Evolutionary conservation across 2,329 filamentous ascomycete genomes (phyloP).

Genomic region (Coniochaeta pulveracea): DNA sequence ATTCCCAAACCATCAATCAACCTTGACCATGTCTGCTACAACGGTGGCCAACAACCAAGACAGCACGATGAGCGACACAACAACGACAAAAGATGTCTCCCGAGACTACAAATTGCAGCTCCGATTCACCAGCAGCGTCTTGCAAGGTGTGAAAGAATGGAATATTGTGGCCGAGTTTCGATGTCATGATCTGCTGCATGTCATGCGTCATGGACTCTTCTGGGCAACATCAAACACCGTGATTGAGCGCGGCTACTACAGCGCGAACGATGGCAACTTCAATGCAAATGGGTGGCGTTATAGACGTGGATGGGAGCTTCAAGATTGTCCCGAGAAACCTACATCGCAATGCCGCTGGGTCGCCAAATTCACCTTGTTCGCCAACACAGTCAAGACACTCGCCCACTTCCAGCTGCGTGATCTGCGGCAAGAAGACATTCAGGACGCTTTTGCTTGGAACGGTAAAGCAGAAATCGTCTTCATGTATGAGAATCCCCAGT

Average conservation of each 20-base stretch:
- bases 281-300: too few relatives aligned
- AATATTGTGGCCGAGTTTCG: too few relatives aligned
- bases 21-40: too few relatives aligned
- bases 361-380: background rate
- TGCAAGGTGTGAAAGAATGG: too few relatives aligned
- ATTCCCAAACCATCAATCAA: too few relatives aligned
- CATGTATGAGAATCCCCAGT: background rate
- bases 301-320: background rate
- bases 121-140: too few relatives aligned
- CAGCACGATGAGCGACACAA: too few relatives aligned
- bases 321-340: background rate
- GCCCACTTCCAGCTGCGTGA: background rate
- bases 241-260: background rate
- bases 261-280: background rate
- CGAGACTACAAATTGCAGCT: too few relatives aligned
- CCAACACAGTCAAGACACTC: background rate
- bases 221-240: background rate
- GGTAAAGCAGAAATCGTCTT: background rate
- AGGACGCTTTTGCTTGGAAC: background rate
- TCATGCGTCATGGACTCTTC: background rate
- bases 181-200: background rate
- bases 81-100: too few relatives aligned
- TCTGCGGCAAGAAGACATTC: background rate
- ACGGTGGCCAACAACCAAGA: too few relatives aligned
- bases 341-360: background rate